A percentile compares a stretch with the other conserved stretches of the same genome.
phyloP scores from a whole-genome alignment of 805 yeast genomes.

The Diddensiella caesifluorescens region DNA sequence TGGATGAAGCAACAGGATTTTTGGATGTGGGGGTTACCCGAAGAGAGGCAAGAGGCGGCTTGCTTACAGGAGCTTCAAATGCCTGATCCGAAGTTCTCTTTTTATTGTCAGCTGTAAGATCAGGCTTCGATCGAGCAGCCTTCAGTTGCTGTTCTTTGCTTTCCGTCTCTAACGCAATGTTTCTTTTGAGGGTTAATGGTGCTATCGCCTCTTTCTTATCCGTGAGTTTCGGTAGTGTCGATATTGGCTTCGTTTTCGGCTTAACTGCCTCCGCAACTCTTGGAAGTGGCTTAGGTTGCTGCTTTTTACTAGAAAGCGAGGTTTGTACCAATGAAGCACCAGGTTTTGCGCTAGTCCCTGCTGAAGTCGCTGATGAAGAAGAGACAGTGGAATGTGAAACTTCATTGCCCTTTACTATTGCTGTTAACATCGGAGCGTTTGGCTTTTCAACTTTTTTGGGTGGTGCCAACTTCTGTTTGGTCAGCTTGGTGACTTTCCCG shows the following conservation, averaged over 20 bases:
- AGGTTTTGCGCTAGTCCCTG: slow-evolving; percentile 1
- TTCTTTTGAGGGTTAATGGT: slow-evolving; percentile 6
- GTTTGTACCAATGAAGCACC: slow-evolving; percentile 5
- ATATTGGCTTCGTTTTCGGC: background rate
- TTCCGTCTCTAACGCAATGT: slow-evolving; percentile 7
- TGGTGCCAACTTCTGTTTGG: background rate
- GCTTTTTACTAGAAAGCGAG: slow-evolving; percentile 2
- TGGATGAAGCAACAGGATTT: no score
- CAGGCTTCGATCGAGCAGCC: background rate
- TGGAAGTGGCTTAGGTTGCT: no score
- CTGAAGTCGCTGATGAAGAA: background rate
- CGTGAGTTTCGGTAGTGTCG: background rate
- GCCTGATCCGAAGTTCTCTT: slow-evolving; percentile 7
- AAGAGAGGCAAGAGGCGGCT: background rate
- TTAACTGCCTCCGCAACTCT: no score
- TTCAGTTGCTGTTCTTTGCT: background rate
- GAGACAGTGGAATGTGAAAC: no score
- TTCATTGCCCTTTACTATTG: background rate
- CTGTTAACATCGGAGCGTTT: background rate
- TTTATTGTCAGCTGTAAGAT: background rate
- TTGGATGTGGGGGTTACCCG: background rate
- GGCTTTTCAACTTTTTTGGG: background rate
- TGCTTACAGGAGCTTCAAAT: slow-evolving; percentile 6
- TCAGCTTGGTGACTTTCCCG: background rate
- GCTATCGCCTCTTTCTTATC: background rate